Conservation (phyloP, 805 yeast species). For the Kazachstania martiniae region DNA sequence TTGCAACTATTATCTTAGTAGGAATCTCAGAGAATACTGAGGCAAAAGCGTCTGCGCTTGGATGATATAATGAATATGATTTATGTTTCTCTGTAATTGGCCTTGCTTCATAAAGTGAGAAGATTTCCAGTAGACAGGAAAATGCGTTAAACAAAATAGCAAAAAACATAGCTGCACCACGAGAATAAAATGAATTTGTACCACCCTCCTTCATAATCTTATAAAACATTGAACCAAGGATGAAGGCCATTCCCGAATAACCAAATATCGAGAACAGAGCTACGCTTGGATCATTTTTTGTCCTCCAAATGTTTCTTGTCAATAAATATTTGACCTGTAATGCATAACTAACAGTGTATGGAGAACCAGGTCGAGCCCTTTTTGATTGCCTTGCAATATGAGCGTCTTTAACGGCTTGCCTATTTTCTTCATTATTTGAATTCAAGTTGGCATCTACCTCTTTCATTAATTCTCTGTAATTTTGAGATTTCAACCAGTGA, state of each 20-base stretch:
- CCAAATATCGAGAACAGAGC: not conserved
- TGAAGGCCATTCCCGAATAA: not conserved
- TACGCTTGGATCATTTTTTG: not conserved
- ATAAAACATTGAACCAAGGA: not conserved
- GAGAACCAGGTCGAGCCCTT: not conserved
- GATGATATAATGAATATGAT: not conserved
- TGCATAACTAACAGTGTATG: not conserved
- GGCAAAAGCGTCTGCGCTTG: not conserved
- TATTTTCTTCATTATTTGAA: not conserved
- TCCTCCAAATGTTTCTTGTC: not conserved
- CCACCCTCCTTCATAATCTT: not conserved
- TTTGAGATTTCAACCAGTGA: not conserved
- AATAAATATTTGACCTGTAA: not conserved
- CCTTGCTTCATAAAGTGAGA: not conserved
- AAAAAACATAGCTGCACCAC: not conserved
- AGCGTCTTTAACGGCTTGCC: not conserved
- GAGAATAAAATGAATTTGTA: not conserved
- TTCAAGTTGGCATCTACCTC: not conserved
- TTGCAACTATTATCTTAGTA: not conserved
- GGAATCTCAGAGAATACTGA: not conserved
- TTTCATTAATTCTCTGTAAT: not conserved
- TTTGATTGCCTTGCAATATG: not conserved
- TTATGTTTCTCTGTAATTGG: not conserved
- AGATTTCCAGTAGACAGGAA: not conserved
- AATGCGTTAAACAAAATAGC: not conserved